A percentile compares a stretch with the other conserved stretches of the same genome.
Evolutionary conservation across 306 rosid species (phyloP).

Genomic region (Dryas alaskensis): DNA sequence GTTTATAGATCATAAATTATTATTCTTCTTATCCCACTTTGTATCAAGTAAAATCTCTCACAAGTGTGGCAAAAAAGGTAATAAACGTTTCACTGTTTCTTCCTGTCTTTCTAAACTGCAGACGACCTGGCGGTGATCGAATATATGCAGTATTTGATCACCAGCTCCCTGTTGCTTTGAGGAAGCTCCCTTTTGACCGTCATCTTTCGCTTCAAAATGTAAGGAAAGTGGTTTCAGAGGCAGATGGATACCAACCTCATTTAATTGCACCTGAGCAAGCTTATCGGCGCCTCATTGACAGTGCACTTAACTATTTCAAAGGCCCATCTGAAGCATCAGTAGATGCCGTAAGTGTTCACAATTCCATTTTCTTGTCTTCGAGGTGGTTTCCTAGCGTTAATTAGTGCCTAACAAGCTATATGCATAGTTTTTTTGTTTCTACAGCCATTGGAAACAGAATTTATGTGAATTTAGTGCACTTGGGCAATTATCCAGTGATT

Average conservation of each 20-base stretch:
- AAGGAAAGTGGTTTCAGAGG: conserved; percentile 46
- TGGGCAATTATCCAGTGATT: not conserved
- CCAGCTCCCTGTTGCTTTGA: conserved; percentile 53
- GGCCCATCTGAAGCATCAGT: conserved; percentile 56
- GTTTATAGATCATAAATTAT: not conserved
- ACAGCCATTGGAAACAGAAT: not conserved
- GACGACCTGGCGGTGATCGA: conserved; percentile 57
- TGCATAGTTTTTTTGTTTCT: not conserved
- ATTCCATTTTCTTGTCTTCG: not conserved
- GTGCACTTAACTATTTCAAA: conserved; percentile 44
- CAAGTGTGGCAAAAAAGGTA: not conserved
- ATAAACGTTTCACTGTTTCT: not conserved
- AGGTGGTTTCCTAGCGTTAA: not conserved
- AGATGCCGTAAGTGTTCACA: conserved; percentile 39
- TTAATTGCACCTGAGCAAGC: conserved; percentile 59
- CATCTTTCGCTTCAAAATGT: conserved; percentile 48
- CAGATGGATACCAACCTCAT: conserved; percentile 63
- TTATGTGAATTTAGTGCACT: not conserved
- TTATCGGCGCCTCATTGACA: conserved; percentile 51
- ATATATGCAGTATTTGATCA: conserved; percentile 47
- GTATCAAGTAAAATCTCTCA: not conserved
- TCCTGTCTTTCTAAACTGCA: conserved; percentile 22
- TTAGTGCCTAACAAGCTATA: not conserved
- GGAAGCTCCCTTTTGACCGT: conserved; percentile 48
- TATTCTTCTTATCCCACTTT: not conserved